Percentiles rank a stretch among this genome's conserved stretches.
These are phyloP conservation scores for Lentinus tigrinus DNA, from an alignment of 768 basidiomycete genomes.

Conservation along the genomic window DNA sequence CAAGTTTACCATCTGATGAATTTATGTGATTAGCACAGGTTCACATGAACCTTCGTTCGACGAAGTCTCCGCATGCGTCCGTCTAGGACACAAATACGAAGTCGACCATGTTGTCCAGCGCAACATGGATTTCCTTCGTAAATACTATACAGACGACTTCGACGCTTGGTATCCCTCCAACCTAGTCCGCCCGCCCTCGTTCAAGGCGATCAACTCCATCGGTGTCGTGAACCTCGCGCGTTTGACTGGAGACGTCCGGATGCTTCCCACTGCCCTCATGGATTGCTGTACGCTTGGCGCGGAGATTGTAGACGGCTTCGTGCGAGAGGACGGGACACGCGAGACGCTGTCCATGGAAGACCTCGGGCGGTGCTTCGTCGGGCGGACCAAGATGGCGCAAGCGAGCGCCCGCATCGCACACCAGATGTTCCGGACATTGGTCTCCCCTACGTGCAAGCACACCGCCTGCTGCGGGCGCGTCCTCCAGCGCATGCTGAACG, in stretches of 20 bases:
- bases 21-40: not conserved
- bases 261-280: conserved; percentile 21
- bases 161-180: not conserved
- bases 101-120: not conserved
- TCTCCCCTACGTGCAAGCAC: conserved; percentile 7
- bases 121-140: conserved; percentile 2
- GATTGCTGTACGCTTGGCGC: conserved; percentile 15
- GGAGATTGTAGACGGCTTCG: conserved; percentile 9
- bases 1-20: not conserved
- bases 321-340: conserved; percentile 3
- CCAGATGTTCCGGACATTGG: conserved; percentile 17
- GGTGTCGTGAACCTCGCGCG: conserved; percentile 19
- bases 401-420: conserved; percentile 19
- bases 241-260: not conserved
- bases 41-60: not conserved
- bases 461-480: conserved; percentile 14
- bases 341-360: conserved; percentile 17
- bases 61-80: conserved; percentile 4
- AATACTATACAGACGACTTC: conserved; percentile 7
- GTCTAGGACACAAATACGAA: conserved; percentile 16
- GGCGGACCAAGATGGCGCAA: conserved; percentile 15
- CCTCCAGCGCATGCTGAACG: conserved; percentile 14
- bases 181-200: not conserved
- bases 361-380: conserved; percentile 17
- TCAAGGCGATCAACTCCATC: conserved; percentile 6